phyloP scores from a whole-genome alignment of 164 flowering plant species.

The Aristolochia californica region DNA sequence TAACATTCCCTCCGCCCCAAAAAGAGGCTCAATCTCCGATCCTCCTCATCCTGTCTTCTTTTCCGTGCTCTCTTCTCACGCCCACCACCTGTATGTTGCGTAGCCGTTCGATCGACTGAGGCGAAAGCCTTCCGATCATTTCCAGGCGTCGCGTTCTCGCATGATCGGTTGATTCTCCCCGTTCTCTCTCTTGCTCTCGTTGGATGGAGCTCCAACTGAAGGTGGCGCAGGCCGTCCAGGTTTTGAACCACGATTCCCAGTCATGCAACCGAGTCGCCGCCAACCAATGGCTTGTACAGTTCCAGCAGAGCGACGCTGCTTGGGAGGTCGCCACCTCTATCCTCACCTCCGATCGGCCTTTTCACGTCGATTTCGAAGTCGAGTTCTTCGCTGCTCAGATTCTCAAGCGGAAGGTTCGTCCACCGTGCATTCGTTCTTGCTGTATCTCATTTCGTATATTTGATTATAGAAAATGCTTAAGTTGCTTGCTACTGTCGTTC shows the following conservation, averaged over 20 bases:
- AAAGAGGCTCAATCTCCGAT: too few relatives aligned
- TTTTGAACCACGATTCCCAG: slow-evolving; percentile 72
- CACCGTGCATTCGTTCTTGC: neutral
- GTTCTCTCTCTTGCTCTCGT: neutral
- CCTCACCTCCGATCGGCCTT: slow-evolving; percentile 46
- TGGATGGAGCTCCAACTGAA: slow-evolving; percentile 43
- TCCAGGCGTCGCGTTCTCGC: slow-evolving; percentile 10
- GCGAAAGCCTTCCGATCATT: slow-evolving; percentile 2
- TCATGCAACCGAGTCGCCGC: slow-evolving; percentile 92
- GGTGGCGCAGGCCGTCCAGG: slow-evolving; percentile 80
- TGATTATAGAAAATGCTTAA: neutral
- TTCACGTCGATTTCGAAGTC: slow-evolving; percentile 44
- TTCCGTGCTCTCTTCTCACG: neutral
- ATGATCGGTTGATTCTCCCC: neutral
- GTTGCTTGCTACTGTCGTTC: neutral
- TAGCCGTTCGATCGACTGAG: slow-evolving; percentile 9
- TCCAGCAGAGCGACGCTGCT: slow-evolving; percentile 79
- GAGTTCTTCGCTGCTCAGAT: slow-evolving; percentile 95
- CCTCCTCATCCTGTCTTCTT: neutral
- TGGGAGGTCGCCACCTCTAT: slow-evolving; percentile 86
- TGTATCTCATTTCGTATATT: neutral
- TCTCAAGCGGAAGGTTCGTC: slow-evolving; percentile 75
- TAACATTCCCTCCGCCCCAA: too few relatives aligned
- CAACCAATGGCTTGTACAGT: slow-evolving; percentile 95
- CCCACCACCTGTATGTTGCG: slow-evolving; percentile 1